A percentile compares a stretch with the other conserved stretches of the same genome.
These are phyloP conservation scores for Fusarium temperatum DNA, from an alignment of 2,329 filamentous ascomycete genomes.

Conservation along the genomic window DNA sequence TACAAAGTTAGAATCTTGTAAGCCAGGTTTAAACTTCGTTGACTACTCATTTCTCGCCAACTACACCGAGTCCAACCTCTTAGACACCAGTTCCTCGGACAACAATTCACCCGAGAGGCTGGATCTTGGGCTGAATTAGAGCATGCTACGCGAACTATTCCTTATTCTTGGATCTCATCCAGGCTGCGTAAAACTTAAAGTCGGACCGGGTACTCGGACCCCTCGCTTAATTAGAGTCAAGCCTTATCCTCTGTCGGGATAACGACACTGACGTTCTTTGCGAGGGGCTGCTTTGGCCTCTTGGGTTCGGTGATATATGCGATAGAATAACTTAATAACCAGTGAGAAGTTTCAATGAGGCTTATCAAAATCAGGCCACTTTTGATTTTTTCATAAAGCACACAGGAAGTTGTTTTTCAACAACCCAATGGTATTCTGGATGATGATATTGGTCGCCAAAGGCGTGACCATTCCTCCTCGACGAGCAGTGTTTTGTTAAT, in stretches of 20 bases:
- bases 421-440: rapidly evolving
- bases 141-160: rapidly evolving
- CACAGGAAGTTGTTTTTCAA: neutral
- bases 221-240: too few relatives aligned
- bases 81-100: neutral
- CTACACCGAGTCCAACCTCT: too few relatives aligned
- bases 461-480: neutral
- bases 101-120: neutral
- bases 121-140: too few relatives aligned
- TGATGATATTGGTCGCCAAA: neutral
- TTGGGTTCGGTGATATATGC: neutral
- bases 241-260: neutral
- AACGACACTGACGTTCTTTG: too few relatives aligned
- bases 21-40: neutral
- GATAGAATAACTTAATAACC: rapidly evolving
- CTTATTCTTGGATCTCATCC: rapidly evolving
- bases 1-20: neutral
- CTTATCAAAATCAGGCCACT: neutral
- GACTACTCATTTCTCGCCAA: rapidly evolving
- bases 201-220: neutral
- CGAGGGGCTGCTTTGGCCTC: neutral
- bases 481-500: too few relatives aligned
- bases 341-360: neutral
- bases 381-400: rapidly evolving
- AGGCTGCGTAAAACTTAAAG: neutral